A percentile compares a stretch with the other conserved stretches of the same genome.
Conservation (phyloP, 257 asterid species). For the Solanum sejunctum region DNA sequence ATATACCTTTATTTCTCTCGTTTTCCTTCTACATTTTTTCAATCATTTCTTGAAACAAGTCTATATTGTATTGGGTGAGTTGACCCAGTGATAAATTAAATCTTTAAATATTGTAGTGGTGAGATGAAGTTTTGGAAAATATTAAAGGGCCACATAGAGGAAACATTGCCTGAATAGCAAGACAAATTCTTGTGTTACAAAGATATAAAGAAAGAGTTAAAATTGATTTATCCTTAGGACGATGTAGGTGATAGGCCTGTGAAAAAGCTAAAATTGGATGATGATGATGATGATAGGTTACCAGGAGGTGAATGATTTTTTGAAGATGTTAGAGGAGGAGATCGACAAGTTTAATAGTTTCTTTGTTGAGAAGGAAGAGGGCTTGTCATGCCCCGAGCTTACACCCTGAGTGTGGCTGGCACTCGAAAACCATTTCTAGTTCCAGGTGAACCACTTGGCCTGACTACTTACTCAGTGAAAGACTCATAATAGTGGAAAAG, state of each 20-base stretch:
- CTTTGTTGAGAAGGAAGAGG: constrained; percentile 21
- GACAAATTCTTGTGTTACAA: constrained; percentile 25
- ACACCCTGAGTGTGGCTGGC: no score
- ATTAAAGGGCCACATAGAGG: constrained; percentile 14
- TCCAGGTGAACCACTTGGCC: no score
- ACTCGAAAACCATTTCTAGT: no score
- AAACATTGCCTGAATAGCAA: constrained; percentile 19
- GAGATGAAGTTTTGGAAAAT: constrained; percentile 20
- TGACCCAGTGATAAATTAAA: no score
- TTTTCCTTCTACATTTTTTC: not conserved
- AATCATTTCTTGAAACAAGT: not conserved
- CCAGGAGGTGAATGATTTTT: constrained; percentile 18
- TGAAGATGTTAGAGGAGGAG: constrained; percentile 22
- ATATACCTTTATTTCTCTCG: not conserved
- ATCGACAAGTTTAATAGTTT: constrained; percentile 22
- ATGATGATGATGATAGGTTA: not conserved
- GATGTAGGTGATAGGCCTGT: not conserved
- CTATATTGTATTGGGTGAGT: no score
- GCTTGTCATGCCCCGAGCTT: not conserved
- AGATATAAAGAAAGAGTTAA: constrained; percentile 20
- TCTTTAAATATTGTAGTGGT: no score
- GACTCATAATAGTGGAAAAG: no score
- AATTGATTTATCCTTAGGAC: constrained; percentile 9
- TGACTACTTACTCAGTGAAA: no score
- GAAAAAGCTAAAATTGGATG: constrained; percentile 3